Evolutionary conservation across 2,329 filamentous ascomycete species (phyloP), one percentile per base, ranked within the genome.

Genomic region (Exophiala lecanii-corni): DNA sequence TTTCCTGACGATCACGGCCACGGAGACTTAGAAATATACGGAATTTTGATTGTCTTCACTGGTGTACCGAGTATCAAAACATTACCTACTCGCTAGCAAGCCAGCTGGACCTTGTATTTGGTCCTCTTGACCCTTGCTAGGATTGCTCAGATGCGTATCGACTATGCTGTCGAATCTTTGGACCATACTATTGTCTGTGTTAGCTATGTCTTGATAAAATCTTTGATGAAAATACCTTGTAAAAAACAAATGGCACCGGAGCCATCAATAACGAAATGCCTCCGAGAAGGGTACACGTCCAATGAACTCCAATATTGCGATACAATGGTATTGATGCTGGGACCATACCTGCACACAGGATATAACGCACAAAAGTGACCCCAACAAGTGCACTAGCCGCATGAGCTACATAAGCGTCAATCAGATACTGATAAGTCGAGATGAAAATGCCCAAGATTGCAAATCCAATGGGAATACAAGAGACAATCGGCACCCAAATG

Each of bases 321-420:
- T 68, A 70, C 47, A 69, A 60, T 4, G 63, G 57, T 9, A 60
- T 54, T 0, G 57, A 53, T 2, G 59, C 47, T 21, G 55, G 50
- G 7, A 61, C 53, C 56, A 69, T 64, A 0, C 56, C 60, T 1
- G 66, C 66, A 1, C 63, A 61, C 5, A 59, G 57, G 16, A 62
- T 51, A 39, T 71, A 71, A 3, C 71, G 60, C 3, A 63, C 63
- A 9, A 71, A 57, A 0, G 69, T 70, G 34, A 70, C 60, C 26
- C 66, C 59, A 0, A 68, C 68, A 19, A 75, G 56, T 0, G 72
- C 72, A 2, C 62, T 67, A 2, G 73, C 75, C 0, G 74, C 67
- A 50, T 75, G 75, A 5, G 65, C 65, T 21, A 72, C 71, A 53
- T 79, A 81, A 5, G 65, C 66, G 50, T 79, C 75, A 44, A 79